phyloP scores from a whole-genome alignment of 495 filamentous ascomycete species.

The Neurospora intermedia region DNA sequence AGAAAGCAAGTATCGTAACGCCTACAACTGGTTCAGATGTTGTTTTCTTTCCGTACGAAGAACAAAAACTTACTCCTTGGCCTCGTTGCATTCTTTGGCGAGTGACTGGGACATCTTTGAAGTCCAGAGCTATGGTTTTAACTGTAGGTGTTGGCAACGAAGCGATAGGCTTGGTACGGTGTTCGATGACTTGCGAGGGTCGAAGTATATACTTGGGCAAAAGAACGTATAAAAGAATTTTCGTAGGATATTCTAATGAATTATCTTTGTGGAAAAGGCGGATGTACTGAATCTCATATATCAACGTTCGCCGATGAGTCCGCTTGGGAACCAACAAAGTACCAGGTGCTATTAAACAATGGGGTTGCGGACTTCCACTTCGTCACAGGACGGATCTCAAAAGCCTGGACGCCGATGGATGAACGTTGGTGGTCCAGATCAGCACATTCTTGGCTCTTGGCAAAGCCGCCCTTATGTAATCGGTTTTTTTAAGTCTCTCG shows the following conservation, averaged over 20 bases:
- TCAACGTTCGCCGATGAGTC: neutral
- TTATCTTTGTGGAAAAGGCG: neutral
- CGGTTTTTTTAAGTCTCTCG: neutral
- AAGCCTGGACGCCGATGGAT: neutral
- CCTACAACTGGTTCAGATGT: conserved; percentile 28
- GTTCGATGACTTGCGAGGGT: neutral
- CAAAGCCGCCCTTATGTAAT: neutral
- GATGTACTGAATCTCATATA: neutral
- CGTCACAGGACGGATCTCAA: neutral
- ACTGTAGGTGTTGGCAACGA: neutral
- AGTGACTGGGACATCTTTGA: conserved; percentile 45
- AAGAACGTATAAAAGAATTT: neutral
- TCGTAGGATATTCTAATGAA: neutral
- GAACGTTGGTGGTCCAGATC: neutral
- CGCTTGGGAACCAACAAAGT: neutral
- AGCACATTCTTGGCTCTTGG: neutral
- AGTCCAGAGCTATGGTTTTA: neutral
- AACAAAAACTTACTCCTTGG: conserved; percentile 62
- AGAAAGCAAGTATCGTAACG: conserved; percentile 89
- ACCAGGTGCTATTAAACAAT: neutral
- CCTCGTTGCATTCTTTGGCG: conserved; percentile 65
- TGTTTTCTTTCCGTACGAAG: neutral
- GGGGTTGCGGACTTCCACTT: neutral
- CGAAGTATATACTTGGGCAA: neutral
- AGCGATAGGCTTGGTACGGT: neutral